Percentiles rank a stretch among this genome's conserved stretches.
phyloP scores from a whole-genome alignment of 2,329 filamentous ascomycete species.

The Fusarium stilboides region DNA sequence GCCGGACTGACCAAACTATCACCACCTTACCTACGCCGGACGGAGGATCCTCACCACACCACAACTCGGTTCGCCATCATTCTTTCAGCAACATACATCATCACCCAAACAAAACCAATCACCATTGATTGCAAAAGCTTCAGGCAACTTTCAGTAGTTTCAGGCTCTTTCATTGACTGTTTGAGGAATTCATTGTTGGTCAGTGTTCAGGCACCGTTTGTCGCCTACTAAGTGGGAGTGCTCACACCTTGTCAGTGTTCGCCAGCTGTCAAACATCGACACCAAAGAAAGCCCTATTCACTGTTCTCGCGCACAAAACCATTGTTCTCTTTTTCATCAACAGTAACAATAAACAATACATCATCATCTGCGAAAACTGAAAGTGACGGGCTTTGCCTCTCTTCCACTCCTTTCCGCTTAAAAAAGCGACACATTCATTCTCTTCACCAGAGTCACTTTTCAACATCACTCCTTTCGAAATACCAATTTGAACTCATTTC shows the following conservation, averaged over 20 bases:
- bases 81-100: conserved; percentile 22
- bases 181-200: conserved; percentile 20
- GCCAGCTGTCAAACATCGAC: conserved; percentile 41
- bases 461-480: conserved; percentile 34
- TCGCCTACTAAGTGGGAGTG: not conserved
- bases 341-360: conserved; percentile 28
- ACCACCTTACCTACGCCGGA: conserved; percentile 39
- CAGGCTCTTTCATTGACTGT: conserved; percentile 1
- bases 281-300: conserved; percentile 26
- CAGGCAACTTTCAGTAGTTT: not conserved
- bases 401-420: conserved; percentile 37
- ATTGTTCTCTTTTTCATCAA: conserved; percentile 22
- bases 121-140: conserved; percentile 10
- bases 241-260: conserved; percentile 39
- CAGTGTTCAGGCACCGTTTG: conserved; percentile 26
- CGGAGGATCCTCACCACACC: conserved; percentile 29
- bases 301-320: conserved; percentile 39
- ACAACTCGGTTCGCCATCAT: conserved; percentile 17
- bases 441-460: conserved; percentile 19
- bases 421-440: conserved; percentile 41
- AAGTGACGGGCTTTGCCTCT: conserved; percentile 37
- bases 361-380: conserved; percentile 29
- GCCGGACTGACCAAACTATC: conserved; percentile 47
- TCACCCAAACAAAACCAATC: conserved; percentile 18
- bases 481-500: conserved; percentile 25